Percentiles rank a stretch among this genome's conserved stretches.
Evolutionary conservation across 2,329 filamentous ascomycete genomes (phyloP).

Genomic region (Rutstroemia sp.): DNA sequence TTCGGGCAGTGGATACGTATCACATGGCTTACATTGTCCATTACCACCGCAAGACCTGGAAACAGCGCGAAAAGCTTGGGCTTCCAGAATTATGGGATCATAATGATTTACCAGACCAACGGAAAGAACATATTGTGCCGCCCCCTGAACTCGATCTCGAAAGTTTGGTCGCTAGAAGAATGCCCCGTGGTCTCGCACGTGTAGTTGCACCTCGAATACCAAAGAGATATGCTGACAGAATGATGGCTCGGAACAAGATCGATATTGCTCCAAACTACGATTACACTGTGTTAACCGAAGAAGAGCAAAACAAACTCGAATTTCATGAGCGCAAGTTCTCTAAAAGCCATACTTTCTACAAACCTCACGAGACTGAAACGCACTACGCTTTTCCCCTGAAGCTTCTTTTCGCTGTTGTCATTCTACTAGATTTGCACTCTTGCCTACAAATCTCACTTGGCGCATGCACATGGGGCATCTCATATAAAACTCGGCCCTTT

Average conservation of each 20-base stretch:
- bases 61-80: conserved; percentile 47
- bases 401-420: conserved; percentile 65
- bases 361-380: conserved; percentile 76
- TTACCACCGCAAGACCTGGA: conserved; percentile 44
- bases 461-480: conserved; percentile 70
- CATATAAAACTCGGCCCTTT: conserved; percentile 58
- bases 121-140: conserved; percentile 32
- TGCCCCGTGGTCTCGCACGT: conserved; percentile 17
- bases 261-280: conserved; percentile 31
- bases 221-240: conserved; percentile 16
- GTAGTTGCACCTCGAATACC: conserved; percentile 18
- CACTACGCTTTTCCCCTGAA: conserved; percentile 71
- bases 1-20: conserved; percentile 75
- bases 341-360: conserved; percentile 83
- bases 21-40: conserved; percentile 78
- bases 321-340: conserved; percentile 74
- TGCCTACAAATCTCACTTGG: conserved; percentile 74
- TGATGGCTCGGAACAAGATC: conserved; percentile 11
- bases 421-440: conserved; percentile 72
- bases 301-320: conserved; percentile 61
- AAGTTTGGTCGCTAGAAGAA: conserved; percentile 18
- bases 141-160: conserved; percentile 33
- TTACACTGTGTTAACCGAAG: conserved; percentile 55
- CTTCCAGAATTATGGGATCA: conserved; percentile 50
- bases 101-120: conserved; percentile 45